phyloP scores from a whole-genome alignment of 2,329 filamentous ascomycete genomes.

The Cordyceps tenuipes region DNA sequence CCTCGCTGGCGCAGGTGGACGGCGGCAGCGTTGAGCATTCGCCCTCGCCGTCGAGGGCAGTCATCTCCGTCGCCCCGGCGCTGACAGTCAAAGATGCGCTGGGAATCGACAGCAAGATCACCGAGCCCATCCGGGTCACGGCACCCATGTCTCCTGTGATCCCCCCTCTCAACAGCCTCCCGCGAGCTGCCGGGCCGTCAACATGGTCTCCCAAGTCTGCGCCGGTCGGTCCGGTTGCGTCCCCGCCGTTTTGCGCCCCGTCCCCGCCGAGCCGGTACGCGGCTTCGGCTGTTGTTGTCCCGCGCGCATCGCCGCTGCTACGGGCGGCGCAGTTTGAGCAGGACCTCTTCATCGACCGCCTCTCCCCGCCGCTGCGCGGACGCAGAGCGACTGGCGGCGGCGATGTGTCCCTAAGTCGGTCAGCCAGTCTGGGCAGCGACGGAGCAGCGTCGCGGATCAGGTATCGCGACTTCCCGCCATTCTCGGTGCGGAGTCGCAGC shows the following conservation, averaged over 20 bases:
- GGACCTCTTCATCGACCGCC: conserved; percentile 29
- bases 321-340: conserved; percentile 28
- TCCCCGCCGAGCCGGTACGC: conserved; percentile 21
- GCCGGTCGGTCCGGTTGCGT: conserved; percentile 18
- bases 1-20: conserved; percentile 16
- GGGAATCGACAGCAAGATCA: conserved; percentile 23
- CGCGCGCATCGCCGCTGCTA: conserved; percentile 25
- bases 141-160: conserved; percentile 25
- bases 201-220: conserved; percentile 18
- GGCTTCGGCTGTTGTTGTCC: conserved; percentile 24
- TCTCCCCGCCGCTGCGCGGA: conserved; percentile 26
- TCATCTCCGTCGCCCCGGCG: neutral
- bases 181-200: neutral
- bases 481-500: conserved; percentile 28
- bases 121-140: conserved; percentile 7
- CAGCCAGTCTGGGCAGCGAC: conserved; percentile 26
- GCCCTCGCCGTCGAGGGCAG: neutral
- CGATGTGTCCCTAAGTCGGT: conserved; percentile 25
- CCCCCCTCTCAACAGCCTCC: conserved; percentile 20
- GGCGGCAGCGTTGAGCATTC: neutral
- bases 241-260: conserved; percentile 18
- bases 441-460: conserved; percentile 20
- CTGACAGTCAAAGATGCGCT: conserved; percentile 23
- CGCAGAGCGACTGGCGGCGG: conserved; percentile 16
- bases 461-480: conserved; percentile 28